phyloP scores from a whole-genome alignment of 2,329 filamentous ascomycete species.

The Thermothelomyces thermophilus region DNA sequence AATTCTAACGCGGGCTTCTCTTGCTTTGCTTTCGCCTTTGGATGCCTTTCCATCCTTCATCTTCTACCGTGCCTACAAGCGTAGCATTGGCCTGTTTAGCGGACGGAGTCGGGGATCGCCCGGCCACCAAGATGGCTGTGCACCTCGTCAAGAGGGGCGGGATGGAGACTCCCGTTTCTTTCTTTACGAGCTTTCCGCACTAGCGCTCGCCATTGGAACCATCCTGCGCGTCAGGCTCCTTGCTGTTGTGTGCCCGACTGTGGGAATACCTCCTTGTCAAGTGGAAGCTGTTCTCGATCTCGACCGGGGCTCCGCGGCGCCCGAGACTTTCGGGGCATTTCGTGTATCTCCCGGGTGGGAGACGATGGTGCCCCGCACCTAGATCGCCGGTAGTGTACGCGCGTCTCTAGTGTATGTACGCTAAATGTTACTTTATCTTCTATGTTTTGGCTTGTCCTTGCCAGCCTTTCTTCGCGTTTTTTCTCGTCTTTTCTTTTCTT shows the following conservation, averaged over 20 bases:
- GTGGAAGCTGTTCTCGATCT: not conserved
- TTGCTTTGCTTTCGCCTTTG: not conserved
- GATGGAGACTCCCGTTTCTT: not conserved
- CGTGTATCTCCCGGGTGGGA: too few relatives aligned
- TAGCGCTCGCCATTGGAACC: not conserved
- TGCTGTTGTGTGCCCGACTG: not conserved
- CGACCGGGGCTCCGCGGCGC: constrained; percentile 4
- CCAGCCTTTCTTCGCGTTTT: too few relatives aligned
- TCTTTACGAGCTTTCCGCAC: not conserved
- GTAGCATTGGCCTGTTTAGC: not conserved
- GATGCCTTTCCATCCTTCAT: not conserved
- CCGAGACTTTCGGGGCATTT: not conserved
- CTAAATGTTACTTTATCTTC: too few relatives aligned
- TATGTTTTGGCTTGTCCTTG: too few relatives aligned
- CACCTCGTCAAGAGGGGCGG: not conserved
- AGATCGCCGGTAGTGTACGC: too few relatives aligned
- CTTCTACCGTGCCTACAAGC: not conserved
- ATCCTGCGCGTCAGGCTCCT: not conserved
- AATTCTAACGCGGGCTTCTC: not conserved
- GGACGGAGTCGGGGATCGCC: constrained; percentile 20
- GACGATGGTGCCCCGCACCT: too few relatives aligned
- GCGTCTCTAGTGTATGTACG: too few relatives aligned
- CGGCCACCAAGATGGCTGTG: not conserved
- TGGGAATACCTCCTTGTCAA: not conserved
- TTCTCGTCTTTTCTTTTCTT: too few relatives aligned